Evolutionary conservation across 129 eudicot genomes (phyloP).

Genomic region (sunflower (Helianthus annuus)): DNA sequence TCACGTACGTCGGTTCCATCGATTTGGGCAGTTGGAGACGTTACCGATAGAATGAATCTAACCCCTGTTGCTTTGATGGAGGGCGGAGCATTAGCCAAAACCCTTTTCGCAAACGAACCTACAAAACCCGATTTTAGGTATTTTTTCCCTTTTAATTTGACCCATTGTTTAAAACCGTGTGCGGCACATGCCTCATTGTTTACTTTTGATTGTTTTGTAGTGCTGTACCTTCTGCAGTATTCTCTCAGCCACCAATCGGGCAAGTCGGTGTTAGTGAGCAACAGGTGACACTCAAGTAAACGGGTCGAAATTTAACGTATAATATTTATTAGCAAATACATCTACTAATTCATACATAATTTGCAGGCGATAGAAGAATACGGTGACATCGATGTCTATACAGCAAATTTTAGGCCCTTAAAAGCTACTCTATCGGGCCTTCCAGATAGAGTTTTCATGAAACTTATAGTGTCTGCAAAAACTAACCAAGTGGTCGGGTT

Average conservation of each 20-base stretch:
- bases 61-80: slow-evolving; percentile 99
- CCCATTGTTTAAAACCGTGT: not conserved
- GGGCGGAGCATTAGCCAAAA: slow-evolving; percentile 97
- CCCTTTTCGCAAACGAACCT: slow-evolving; percentile 83
- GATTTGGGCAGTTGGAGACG: slow-evolving; percentile 99
- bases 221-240: slow-evolving; percentile 91
- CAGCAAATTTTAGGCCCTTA: slow-evolving; percentile 92
- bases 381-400: slow-evolving; percentile 83
- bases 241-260: slow-evolving; percentile 96
- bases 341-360: slow-evolving; percentile 17
- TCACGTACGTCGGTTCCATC: slow-evolving; percentile 94
- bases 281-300: slow-evolving; percentile 49
- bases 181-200: slow-evolving; percentile 11
- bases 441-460: slow-evolving; percentile 91
- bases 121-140: slow-evolving; percentile 95
- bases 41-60: slow-evolving; percentile 89
- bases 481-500: slow-evolving; percentile 80
- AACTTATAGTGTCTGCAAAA: slow-evolving; percentile 85
- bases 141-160: not conserved
- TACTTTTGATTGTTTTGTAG: slow-evolving; percentile 37
- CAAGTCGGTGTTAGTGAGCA: slow-evolving; percentile 96
- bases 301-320: not conserved
- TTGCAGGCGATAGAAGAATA: slow-evolving; percentile 74
- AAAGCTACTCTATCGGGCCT: slow-evolving; percentile 98
- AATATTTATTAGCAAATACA: not conserved